These are phyloP conservation scores for Xylaria sp. DNA, from an alignment of 2,329 filamentous ascomycete genomes.

Conservation along the genomic window DNA sequence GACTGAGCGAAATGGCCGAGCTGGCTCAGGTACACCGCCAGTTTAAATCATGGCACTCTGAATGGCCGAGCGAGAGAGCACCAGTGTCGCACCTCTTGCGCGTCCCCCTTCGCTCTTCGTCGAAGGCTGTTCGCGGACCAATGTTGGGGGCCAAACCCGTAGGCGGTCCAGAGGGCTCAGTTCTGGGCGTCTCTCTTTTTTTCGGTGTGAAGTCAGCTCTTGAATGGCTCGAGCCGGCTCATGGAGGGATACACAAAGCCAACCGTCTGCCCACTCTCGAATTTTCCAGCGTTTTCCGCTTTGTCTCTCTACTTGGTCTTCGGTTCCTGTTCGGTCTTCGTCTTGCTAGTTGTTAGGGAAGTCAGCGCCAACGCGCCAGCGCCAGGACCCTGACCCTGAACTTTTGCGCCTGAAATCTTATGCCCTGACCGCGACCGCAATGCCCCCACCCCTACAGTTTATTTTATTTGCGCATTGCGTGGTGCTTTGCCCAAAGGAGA, in stretches of 20 bases:
- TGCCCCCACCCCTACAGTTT: conserved; percentile 32
- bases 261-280: conserved; percentile 38
- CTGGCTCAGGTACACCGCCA: conserved; percentile 22
- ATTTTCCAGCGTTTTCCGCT: conserved; percentile 29
- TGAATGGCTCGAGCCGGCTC: conserved; percentile 34
- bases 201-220: conserved; percentile 45
- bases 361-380: neutral
- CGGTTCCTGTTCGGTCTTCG: neutral
- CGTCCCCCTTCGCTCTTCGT: conserved; percentile 6
- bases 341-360: neutral
- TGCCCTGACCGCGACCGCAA: conserved; percentile 21
- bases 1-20: conserved; percentile 25
- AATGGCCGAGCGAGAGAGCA: conserved; percentile 24
- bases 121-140: conserved; percentile 25
- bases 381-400: conserved; percentile 13
- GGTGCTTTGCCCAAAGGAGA: conserved; percentile 20
- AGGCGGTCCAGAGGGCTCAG: conserved; percentile 32
- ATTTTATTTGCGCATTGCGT: conserved; percentile 38
- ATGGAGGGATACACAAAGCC: conserved; percentile 45
- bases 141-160: conserved; percentile 34
- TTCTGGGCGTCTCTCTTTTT: conserved; percentile 31
- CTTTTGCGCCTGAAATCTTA: conserved; percentile 24
- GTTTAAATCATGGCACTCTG: conserved; percentile 30
- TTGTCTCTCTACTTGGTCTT: conserved; percentile 17
- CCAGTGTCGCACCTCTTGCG: conserved; percentile 21